Evolutionary conservation across 192 early-diverging fungal species (phyloP), one percentile per base, ranked within the genome.

Genomic region (Entophlyctis helioformis): DNA sequence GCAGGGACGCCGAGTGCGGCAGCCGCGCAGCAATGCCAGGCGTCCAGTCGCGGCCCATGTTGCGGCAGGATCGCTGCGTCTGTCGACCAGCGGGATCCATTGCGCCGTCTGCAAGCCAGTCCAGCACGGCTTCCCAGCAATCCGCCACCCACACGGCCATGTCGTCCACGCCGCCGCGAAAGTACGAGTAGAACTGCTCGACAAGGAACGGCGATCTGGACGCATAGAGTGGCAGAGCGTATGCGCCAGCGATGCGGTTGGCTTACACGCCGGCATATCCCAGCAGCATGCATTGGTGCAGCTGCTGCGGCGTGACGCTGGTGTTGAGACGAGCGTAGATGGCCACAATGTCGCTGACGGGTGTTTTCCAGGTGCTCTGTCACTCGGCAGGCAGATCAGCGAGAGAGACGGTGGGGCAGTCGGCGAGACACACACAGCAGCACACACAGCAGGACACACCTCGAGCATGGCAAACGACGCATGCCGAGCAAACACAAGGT

Each of bases 131-230:
- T 18, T 55, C 31, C 67, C 76, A 83, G 46, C 81, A 83, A 15
- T 66, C 56, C 1, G 64, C 42, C 11, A 72, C 71, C 52, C 69
- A 62, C 13, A 59, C 68, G 13, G 70, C 51, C 74, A 84, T 76
- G 28, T 79, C 74, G 16, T 82, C 57, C 1, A 82, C 57, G 54
- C 85, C 89, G 18, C 89, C 87, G 35, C 72, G 59, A 49, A 76
- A 71, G 38, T 92, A 89, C 18, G 68, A 56, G 35, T 80, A 67
- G 25, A 84, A 52, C 12, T 84, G 61, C 51, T 88, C 85, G 0
- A 76, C 69, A 43, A 92, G 57, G 53, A 87, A 86, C 0, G 87
- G 87, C 8, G 80, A 69, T 64, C 72, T 46, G 2, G 49, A 44
- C 5, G 76, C 80, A 47, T 69, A 79, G 26, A 50, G 53, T 5